A percentile compares a stretch with the other conserved stretches of the same genome.
These are phyloP conservation scores for Tolypocladium amazonense DNA, from an alignment of 2,329 filamentous ascomycete genomes.

Conservation along the genomic window DNA sequence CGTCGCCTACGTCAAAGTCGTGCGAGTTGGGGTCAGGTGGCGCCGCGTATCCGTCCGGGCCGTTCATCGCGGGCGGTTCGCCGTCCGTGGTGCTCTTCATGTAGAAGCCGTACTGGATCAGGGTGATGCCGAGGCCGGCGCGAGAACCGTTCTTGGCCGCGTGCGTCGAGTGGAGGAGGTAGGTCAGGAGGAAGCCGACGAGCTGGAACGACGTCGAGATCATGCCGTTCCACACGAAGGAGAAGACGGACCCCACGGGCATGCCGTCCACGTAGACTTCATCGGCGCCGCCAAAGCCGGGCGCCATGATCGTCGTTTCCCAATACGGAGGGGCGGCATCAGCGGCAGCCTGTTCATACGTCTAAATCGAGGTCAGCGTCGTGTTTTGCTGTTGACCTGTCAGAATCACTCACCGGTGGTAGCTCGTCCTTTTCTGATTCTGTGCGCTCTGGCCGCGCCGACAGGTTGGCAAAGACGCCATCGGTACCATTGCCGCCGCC, in stretches of 20 bases:
- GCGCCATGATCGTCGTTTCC: constrained; percentile 96
- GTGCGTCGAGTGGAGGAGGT: constrained; percentile 94
- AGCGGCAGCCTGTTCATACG: constrained; percentile 95
- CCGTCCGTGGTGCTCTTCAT: constrained; percentile 59
- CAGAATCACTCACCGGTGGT: constrained; percentile 65
- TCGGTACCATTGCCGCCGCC: constrained; percentile 74
- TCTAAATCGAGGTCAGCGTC: constrained; percentile 43
- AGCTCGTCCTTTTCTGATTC: constrained; percentile 77
- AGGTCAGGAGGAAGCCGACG: constrained; percentile 94
- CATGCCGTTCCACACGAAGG: constrained; percentile 86
- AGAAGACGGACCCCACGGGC: constrained; percentile 79
- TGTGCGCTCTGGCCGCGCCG: constrained; percentile 74
- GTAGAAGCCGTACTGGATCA: constrained; percentile 94
- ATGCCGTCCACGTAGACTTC: constrained; percentile 97
- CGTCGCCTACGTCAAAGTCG: constrained; percentile 68
- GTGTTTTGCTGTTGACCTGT: not conserved
- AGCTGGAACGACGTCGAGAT: constrained; percentile 97
- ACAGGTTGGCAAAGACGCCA: constrained; percentile 92
- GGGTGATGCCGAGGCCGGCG: constrained; percentile 84
- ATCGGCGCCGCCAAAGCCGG: constrained; percentile 78
- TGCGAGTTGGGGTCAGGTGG: constrained; percentile 86
- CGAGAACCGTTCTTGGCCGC: constrained; percentile 96
- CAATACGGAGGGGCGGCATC: constrained; percentile 96
- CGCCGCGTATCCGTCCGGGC: constrained; percentile 50
- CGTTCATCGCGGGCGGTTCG: constrained; percentile 32